Evolutionary conservation across 2,329 filamentous ascomycete genomes (phyloP), one percentile per base, ranked within the genome.

Genomic region (Talaromyces sp.): DNA sequence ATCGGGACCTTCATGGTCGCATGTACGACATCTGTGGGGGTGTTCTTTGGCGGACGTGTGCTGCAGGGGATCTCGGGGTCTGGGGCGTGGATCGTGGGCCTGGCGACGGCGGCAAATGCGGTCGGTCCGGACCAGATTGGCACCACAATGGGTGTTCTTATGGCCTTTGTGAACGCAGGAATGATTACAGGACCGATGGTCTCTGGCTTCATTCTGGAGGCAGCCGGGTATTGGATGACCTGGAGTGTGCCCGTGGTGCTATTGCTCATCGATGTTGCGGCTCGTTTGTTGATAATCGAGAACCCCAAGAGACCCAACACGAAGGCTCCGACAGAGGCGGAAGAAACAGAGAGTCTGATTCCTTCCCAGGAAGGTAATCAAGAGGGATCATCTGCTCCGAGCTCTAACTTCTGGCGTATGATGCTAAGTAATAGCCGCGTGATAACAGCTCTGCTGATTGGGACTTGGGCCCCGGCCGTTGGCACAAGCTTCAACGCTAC

Each of bases 401-500:
- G 48, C n/a, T 24, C 48, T 8, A 61, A 64, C 1, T 70, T 68
- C 19, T 68, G 80, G 27, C 63, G 77, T 32, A 72, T 71, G 17
- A 75, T 82, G 38, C 72, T 81, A 19, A 68, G 70, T 29, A 75
- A 77, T 19, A 72, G 72, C 26, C 76, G 77, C 10, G 73, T 80
- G 17, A 61, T 78, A 14, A 72, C 74, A 8, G 77, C 75, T 0
- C 70, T 80, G 1, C 73, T 75, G 68, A 76, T 73, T 17, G 75
- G 69, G 57, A 64, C 83, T 24, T 75, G 80, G 10, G 75, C 82
- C 65, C 77, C 80, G 0, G 74, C 79, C 29, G 69, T 84, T n/a
- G 76, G 83, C 70, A 79, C 81, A 21, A 77, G 80, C 3, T 83
- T 85, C 59, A 83, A 85, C 62, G 78, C 80, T 2, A 80, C 84